A percentile compares a stretch with the other conserved stretches of the same genome.
phyloP scores from a whole-genome alignment of 192 early-diverging fungal species.

The Phycomyces blakesleeanus region DNA sequence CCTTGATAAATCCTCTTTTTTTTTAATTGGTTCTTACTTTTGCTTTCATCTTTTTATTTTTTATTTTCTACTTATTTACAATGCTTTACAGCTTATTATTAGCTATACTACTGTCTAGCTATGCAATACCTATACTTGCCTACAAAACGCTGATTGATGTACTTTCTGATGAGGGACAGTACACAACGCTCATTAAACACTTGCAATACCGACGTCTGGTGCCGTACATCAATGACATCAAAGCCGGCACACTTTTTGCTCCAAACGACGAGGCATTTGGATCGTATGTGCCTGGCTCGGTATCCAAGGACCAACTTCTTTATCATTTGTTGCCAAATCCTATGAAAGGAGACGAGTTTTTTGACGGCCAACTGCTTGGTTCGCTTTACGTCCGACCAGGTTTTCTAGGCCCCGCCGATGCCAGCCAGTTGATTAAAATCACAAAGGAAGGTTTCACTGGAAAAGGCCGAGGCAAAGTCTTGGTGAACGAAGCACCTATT shows the following conservation, averaged over 20 bases:
- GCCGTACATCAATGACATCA: constrained; percentile 49
- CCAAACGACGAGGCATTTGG: constrained; percentile 54
- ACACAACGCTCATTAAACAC: constrained; percentile 46
- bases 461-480: neutral
- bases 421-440: constrained; percentile 19
- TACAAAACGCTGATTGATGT: constrained; percentile 49
- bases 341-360: constrained; percentile 13
- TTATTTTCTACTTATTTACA: no score
- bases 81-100: no score
- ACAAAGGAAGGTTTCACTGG: constrained; percentile 6
- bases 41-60: no score
- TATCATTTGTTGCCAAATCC: constrained; percentile 25
- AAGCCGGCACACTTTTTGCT: constrained; percentile 54
- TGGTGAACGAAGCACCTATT: constrained; percentile 23
- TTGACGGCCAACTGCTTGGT: constrained; percentile 26
- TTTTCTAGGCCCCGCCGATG: constrained; percentile 8
- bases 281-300: constrained; percentile 20
- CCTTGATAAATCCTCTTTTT: neutral
- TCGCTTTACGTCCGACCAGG: constrained; percentile 16
- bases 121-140: constrained; percentile 1
- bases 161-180: constrained; percentile 46
- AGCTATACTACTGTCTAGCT: neutral
- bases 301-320: constrained; percentile 18
- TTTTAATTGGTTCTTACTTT: neutral
- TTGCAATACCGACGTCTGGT: constrained; percentile 55